Evolutionary conservation across 148 eudicot genomes (phyloP).

Genomic region (Dianthus caryophyllus): DNA sequence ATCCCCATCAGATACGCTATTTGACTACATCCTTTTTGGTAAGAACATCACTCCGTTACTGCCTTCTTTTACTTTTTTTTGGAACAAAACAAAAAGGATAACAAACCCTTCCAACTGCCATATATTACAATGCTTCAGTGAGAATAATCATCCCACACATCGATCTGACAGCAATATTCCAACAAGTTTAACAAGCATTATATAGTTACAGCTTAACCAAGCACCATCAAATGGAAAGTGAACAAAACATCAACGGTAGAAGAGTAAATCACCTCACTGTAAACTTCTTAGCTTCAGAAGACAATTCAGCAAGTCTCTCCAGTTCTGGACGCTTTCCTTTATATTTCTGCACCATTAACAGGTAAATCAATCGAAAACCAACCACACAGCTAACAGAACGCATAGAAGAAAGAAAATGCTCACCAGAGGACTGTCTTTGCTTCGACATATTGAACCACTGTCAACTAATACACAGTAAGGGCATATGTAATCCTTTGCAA

Average conservation of each 20-base stretch:
- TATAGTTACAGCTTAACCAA: not conserved
- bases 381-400: not conserved
- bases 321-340: constrained; percentile 53
- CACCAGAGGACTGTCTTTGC: constrained; percentile 58
- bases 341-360: constrained; percentile 44
- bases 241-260: not conserved
- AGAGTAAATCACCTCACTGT: constrained; percentile 47
- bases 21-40: not conserved
- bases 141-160: not conserved
- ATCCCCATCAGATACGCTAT: not conserved
- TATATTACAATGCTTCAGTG: not conserved
- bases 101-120: not conserved
- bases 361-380: constrained; percentile 10
- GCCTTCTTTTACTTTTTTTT: not conserved
- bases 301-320: constrained; percentile 48
- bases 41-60: not conserved
- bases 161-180: not conserved
- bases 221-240: not conserved
- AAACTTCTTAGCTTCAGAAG: constrained; percentile 53
- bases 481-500: constrained; percentile 37
- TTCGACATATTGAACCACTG: constrained; percentile 57
- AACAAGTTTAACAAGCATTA: not conserved
- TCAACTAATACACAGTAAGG: constrained; percentile 60
- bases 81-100: not conserved
- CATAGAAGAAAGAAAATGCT: constrained; percentile 22